Percentiles rank a stretch among this genome's conserved stretches.
Evolutionary conservation across 2,329 filamentous ascomycete species (phyloP).

Genomic region (Penicillium sclerotiorum): DNA sequence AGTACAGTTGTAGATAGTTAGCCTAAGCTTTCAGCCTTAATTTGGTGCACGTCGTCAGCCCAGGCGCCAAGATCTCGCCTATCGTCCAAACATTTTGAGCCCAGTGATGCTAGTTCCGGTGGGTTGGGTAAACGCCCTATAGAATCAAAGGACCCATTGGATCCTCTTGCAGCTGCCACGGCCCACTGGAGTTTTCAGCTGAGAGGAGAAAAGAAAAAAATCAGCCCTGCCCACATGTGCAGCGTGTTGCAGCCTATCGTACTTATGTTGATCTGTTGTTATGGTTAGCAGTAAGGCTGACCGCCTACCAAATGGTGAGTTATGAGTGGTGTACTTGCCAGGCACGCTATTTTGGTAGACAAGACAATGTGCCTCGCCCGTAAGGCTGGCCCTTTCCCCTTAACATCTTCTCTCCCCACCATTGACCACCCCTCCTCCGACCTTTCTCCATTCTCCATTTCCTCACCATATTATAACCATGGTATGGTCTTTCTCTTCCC

Average conservation of each 20-base stretch:
- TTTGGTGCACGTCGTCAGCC: not conserved
- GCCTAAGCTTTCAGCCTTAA: slow-evolving; percentile 6
- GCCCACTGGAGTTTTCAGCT: slow-evolving; percentile 2
- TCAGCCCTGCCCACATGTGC: slow-evolving; percentile 1
- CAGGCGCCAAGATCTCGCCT: not conserved
- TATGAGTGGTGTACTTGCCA: slow-evolving; percentile 20
- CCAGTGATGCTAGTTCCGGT: not conserved
- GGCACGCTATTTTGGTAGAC: slow-evolving; percentile 21
- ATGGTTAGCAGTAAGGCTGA: slow-evolving; percentile 1
- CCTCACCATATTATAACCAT: slow-evolving; percentile 27
- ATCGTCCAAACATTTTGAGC: not conserved
- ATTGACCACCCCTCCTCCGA: slow-evolving; percentile 20
- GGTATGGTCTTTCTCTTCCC: slow-evolving; percentile 25
- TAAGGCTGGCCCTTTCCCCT: slow-evolving; percentile 27
- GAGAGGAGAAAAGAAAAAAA: not conserved
- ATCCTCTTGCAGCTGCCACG: not conserved
- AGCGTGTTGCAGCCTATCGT: too few relatives aligned
- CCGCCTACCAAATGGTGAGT: slow-evolving; percentile 9
- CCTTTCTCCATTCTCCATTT: slow-evolving; percentile 17
- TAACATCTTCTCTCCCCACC: slow-evolving; percentile 26
- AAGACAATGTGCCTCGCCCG: slow-evolving; percentile 12
- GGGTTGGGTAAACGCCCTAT: too few relatives aligned
- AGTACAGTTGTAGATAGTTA: too few relatives aligned
- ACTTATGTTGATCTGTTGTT: not conserved
- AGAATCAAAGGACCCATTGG: not conserved